Conservation (phyloP, 192 early-diverging fungal genomes). For the Coemansia biformis region DNA sequence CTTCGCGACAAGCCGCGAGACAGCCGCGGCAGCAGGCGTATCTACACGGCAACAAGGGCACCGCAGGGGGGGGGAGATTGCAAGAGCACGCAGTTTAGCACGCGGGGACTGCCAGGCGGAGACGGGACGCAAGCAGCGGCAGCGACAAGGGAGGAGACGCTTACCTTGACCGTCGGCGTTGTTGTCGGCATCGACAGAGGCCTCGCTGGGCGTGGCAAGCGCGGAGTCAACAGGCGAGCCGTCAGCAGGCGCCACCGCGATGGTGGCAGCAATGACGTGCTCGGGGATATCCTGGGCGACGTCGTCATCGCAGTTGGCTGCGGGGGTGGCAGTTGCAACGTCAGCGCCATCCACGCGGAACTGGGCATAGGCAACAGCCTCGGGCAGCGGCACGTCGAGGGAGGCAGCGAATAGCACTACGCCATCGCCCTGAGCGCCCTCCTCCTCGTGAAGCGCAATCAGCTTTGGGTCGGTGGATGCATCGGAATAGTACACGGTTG, state of each 20-base stretch:
- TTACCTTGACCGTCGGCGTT: background rate
- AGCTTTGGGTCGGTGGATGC: conserved; percentile 8
- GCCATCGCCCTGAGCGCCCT: background rate
- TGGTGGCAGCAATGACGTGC: background rate
- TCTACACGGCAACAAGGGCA: conserved; percentile 2
- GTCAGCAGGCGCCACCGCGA: background rate
- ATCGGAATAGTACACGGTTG: conserved; percentile 16
- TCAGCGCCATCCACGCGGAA: conserved; percentile 16
- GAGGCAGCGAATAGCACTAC: conserved; percentile 7
- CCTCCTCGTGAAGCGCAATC: conserved; percentile 9
- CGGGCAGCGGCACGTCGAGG: conserved; percentile 10
- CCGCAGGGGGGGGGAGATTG: no score
- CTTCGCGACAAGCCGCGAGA: conserved; percentile 17
- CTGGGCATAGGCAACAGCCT: conserved; percentile 13
- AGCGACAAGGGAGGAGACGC: background rate
- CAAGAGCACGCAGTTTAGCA: no score
- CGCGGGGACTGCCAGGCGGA: no score
- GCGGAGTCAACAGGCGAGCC: background rate
- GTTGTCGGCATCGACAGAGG: background rate
- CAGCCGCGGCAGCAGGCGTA: conserved; percentile 3
- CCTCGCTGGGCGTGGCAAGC: background rate
- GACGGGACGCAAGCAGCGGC: no score
- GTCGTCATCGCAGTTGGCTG: background rate
- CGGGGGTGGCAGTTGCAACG: conserved; percentile 1
- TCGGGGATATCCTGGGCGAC: no score